phyloP scores from a whole-genome alignment of 768 basidiomycete species.

The Paxillus rubicundulus region DNA sequence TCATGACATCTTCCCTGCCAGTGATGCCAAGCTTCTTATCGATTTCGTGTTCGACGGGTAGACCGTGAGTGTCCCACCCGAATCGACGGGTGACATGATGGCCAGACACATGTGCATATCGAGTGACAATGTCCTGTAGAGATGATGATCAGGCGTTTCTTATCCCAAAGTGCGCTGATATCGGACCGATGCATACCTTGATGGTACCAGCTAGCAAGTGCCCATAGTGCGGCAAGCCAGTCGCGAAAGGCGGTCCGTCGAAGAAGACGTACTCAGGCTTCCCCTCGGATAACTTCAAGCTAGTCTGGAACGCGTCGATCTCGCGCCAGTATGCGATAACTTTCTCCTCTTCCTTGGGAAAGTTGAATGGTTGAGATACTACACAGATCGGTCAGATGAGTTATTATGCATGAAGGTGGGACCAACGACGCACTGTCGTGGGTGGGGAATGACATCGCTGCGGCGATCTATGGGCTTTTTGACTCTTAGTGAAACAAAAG shows the following conservation, averaged over 20 bases:
- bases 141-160: neutral
- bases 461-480: slow-evolving; percentile 1
- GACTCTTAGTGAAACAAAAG: neutral
- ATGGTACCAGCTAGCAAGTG: slow-evolving; percentile 91
- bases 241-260: slow-evolving; percentile 97
- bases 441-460: slow-evolving; percentile 58
- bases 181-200: slow-evolving; percentile 55
- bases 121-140: slow-evolving; percentile 92
- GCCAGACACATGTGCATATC: slow-evolving; percentile 91
- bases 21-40: slow-evolving; percentile 95
- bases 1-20: slow-evolving; percentile 88
- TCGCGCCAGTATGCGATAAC: slow-evolving; percentile 90
- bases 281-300: slow-evolving; percentile 88
- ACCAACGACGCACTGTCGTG: slow-evolving; percentile 63
- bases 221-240: slow-evolving; percentile 95
- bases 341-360: slow-evolving; percentile 86
- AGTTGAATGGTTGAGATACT: slow-evolving; percentile 80
- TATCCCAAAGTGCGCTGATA: neutral
- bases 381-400: slow-evolving; percentile 9
- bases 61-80: slow-evolving; percentile 98
- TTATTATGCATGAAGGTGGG: neutral
- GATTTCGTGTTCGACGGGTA: slow-evolving; percentile 99
- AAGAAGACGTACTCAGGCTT: slow-evolving; percentile 92
- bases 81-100: slow-evolving; percentile 91
- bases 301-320: slow-evolving; percentile 97